Evolutionary conservation across 768 basidiomycete genomes (phyloP).

Genomic region (Kwoniella heveanensis): DNA sequence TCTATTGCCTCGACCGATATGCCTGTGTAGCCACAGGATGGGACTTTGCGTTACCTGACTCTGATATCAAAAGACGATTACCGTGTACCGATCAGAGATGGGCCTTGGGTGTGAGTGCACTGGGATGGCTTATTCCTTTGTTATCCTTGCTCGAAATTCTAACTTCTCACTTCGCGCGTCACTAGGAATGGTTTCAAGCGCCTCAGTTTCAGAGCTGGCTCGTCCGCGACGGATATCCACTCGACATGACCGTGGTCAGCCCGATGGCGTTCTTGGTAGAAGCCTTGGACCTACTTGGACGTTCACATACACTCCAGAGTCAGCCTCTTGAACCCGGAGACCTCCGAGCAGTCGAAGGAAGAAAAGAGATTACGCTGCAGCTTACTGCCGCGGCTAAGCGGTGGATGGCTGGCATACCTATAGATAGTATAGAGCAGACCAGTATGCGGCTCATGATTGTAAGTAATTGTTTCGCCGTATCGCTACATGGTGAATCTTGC

Average conservation of each 20-base stretch:
- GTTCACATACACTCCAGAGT: slow-evolving; percentile 49
- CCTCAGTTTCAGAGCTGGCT: slow-evolving; percentile 45
- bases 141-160: slow-evolving; percentile 1
- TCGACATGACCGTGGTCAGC: slow-evolving; percentile 29
- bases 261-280: slow-evolving; percentile 51
- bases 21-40: slow-evolving; percentile 55
- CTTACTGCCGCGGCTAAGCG: slow-evolving; percentile 41
- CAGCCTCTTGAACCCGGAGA: slow-evolving; percentile 47
- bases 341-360: slow-evolving; percentile 36
- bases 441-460: slow-evolving; percentile 47
- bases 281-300: slow-evolving; percentile 50
- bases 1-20: slow-evolving; percentile 55
- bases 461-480: too few species aligned
- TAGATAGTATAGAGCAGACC: slow-evolving; percentile 26
- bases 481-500: not conserved
- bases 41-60: slow-evolving; percentile 51
- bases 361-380: slow-evolving; percentile 41
- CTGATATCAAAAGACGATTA: slow-evolving; percentile 50
- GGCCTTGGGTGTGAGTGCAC: slow-evolving; percentile 32
- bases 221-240: slow-evolving; percentile 26
- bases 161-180: not conserved
- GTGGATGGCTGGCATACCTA: slow-evolving; percentile 42
- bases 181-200: slow-evolving; percentile 46
- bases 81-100: slow-evolving; percentile 48
- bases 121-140: not conserved